phyloP scores from a whole-genome alignment of 1,139 yeast species.

The Hemisphaericaspora xylanilytica region DNA sequence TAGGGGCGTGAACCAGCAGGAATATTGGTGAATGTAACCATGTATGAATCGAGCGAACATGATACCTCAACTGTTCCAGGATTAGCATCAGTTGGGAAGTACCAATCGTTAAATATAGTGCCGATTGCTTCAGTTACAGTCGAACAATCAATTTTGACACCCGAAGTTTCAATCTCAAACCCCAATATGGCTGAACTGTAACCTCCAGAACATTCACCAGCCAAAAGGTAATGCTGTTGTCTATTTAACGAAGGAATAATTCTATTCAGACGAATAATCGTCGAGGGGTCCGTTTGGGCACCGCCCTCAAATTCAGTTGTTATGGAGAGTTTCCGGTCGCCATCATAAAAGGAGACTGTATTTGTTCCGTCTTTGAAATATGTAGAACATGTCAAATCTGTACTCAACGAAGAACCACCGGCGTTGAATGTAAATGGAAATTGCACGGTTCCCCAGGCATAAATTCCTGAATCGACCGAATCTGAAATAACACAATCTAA shows the following conservation, averaged over 20 bases:
- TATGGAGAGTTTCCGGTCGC: conserved; percentile 20
- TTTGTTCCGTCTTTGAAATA: conserved; percentile 24
- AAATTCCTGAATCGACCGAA: conserved; percentile 13
- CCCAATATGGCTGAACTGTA: conserved; percentile 25
- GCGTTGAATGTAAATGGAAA: conserved; percentile 29
- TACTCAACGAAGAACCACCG: conserved; percentile 22
- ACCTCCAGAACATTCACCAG: conserved; percentile 25
- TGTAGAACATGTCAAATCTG: conserved; percentile 22
- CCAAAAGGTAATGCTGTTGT: conserved; percentile 18
- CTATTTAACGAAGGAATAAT: conserved; percentile 17
- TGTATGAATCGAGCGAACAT: background rate
- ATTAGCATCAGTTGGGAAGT: conserved; percentile 1
- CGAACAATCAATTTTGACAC: conserved; percentile 22
- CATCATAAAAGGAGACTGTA: conserved; percentile 29
- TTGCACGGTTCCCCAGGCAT: conserved; percentile 22
- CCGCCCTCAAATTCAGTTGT: conserved; percentile 17
- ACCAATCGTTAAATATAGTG: conserved; percentile 23
- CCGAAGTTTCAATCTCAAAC: conserved; percentile 9
- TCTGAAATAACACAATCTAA: conserved; percentile 24
- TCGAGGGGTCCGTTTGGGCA: conserved; percentile 2
- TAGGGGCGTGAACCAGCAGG: conserved; percentile 30
- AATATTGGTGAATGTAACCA: background rate
- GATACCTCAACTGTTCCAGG: background rate
- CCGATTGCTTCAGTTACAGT: conserved; percentile 21
- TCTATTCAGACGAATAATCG: conserved; percentile 11